Conservation (phyloP, 2,329 filamentous ascomycete species). For the Colletotrichum sp. region DNA sequence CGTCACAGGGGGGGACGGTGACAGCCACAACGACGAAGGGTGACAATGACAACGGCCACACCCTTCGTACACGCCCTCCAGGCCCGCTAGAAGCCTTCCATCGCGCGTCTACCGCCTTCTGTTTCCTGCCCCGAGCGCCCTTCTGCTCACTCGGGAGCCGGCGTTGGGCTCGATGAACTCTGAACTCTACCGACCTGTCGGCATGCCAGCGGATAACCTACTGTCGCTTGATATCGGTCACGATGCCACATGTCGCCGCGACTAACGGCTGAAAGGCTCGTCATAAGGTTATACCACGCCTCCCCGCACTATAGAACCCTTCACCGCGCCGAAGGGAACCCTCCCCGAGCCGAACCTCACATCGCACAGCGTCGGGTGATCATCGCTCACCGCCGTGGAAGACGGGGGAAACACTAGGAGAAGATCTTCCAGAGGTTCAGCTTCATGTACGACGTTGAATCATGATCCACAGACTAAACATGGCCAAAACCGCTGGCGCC, state of each 20-base stretch:
- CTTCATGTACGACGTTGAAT: not conserved
- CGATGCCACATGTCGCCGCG: not conserved
- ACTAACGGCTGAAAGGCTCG: not conserved
- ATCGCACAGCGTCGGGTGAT: constrained; percentile 1
- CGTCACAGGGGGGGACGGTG: not conserved
- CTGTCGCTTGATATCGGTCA: not conserved
- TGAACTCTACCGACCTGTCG: not conserved
- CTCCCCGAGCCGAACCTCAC: constrained; percentile 4
- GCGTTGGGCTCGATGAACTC: not conserved
- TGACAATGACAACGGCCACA: not conserved
- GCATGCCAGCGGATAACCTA: not conserved
- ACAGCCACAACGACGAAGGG: not conserved
- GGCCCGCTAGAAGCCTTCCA: constrained; percentile 17
- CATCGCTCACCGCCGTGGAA: not conserved
- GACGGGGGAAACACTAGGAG: not conserved
- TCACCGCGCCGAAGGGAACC: not conserved
- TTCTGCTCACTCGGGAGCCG: not conserved
- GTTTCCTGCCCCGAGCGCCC: not conserved
- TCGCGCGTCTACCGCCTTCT: not conserved
- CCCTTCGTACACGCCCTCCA: not conserved
- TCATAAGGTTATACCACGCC: not conserved
- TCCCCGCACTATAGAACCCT: not conserved
- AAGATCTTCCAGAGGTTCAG: not conserved
- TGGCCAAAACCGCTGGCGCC: not conserved
- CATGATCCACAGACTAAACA: not conserved